phyloP scores from a whole-genome alignment of 176 grass and related monocot species.

The Phoenix roebelenii region DNA sequence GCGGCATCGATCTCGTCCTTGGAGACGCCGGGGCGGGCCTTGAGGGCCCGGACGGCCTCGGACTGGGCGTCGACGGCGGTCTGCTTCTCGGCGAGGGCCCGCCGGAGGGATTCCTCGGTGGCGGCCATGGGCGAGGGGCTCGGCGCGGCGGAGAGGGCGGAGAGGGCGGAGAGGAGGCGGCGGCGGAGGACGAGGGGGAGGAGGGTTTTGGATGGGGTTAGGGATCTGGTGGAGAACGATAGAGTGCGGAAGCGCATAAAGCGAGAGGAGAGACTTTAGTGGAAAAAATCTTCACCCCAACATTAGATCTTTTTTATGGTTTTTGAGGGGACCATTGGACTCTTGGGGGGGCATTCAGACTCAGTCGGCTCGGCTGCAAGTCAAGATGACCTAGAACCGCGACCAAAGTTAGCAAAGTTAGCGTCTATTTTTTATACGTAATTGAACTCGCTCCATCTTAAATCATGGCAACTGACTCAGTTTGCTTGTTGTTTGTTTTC shows the following conservation, averaged over 20 bases:
- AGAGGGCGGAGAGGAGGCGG: background rate
- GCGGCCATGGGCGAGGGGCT: conserved; percentile 16
- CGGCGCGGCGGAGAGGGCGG: background rate
- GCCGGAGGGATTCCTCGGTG: conserved; percentile 49
- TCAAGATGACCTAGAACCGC: too few species aligned
- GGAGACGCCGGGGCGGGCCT: conserved; percentile 20
- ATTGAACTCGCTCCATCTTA: too few species aligned
- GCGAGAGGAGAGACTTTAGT: conserved; percentile 9
- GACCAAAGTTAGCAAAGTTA: too few species aligned
- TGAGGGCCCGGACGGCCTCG: conserved; percentile 41
- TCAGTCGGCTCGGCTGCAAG: too few species aligned
- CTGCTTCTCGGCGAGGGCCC: conserved; percentile 48
- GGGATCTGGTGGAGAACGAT: conserved; percentile 25
- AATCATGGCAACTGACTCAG: too few species aligned
- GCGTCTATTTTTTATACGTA: too few species aligned
- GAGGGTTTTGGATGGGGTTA: background rate
- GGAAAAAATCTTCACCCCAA: background rate
- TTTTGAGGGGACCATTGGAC: too few species aligned
- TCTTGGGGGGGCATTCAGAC: too few species aligned
- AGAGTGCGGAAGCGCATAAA: conserved; percentile 37
- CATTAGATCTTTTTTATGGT: too few species aligned
- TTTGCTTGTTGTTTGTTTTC: too few species aligned
- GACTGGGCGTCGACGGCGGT: conserved; percentile 44
- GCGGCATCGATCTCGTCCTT: conserved; percentile 35
- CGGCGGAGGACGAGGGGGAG: conserved; percentile 19